Evolutionary conservation across 2,329 filamentous ascomycete genomes (phyloP), one percentile per base, ranked within the genome.

Genomic region (Phaeosphaeria sp.): DNA sequence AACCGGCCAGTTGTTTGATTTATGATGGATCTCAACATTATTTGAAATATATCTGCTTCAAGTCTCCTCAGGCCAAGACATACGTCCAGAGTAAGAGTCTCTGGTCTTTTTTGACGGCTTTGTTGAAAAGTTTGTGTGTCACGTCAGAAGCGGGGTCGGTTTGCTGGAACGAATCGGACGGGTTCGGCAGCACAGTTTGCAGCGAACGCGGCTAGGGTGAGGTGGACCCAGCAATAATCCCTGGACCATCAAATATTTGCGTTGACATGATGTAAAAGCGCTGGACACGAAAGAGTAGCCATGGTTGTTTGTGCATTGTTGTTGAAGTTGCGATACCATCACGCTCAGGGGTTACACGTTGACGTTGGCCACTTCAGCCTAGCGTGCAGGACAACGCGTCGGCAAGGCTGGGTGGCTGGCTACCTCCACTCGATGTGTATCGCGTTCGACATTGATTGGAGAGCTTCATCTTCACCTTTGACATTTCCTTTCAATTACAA

Each of bases 1-100:
- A 75, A 65, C 71, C 67, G 67, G 70, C 70, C 71, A 56, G 52
- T 21, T 20, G 18, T 3, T 53, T 57, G 45, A 40, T 53, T 51
- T 57, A 54, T 44, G 51, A 40, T 36, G 30, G 15, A 36, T 7
- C 15, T 13, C 8, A 13, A 36, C 30, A 3, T 36, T 7, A 7
- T 3, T 7, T 3, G 5, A 11, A 36, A 36, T 1, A 51, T 44
- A 42, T 27, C 24, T n/a, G n/a, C n/a, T n/a, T n/a, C n/a, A n/a
- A n/a, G n/a, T n/a, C n/a, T n/a, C n/a, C n/a, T n/a, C n/a, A n/a
- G n/a, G n/a, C n/a, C n/a, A n/a, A n/a, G n/a, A n/a, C n/a, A n/a
- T n/a, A n/a, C n/a, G n/a, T n/a, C n/a, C n/a, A n/a, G n/a, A n/a
- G n/a, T n/a, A n/a, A n/a, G n/a, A n/a, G n/a, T n/a, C n/a, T n/a